Conservation (phyloP, 805 yeast species). For the Komagataella populi region DNA sequence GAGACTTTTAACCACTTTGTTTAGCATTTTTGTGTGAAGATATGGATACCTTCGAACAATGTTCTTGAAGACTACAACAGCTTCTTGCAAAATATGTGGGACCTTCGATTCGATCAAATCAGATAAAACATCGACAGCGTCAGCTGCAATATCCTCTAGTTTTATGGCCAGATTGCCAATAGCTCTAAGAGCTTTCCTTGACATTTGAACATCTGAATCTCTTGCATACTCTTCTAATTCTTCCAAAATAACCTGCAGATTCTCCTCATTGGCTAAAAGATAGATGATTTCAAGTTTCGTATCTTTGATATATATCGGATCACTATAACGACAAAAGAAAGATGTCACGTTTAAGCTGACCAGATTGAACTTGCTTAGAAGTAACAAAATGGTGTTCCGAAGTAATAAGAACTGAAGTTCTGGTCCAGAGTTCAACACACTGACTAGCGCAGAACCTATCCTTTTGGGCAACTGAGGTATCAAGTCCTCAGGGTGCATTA, state of each 20-base stretch:
- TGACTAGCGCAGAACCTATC: conserved; percentile 54
- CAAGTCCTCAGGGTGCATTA: conserved; percentile 37
- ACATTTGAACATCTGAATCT: conserved; percentile 77
- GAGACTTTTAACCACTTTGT: conserved; percentile 26
- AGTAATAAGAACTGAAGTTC: conserved; percentile 77
- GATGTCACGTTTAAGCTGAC: conserved; percentile 55
- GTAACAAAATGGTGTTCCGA: conserved; percentile 64
- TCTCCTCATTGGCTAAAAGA: conserved; percentile 54
- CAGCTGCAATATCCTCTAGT: conserved; percentile 42
- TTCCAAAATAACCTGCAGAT: conserved; percentile 45
- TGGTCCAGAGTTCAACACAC: conserved; percentile 60
- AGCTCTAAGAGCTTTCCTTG: conserved; percentile 77
- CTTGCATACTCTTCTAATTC: conserved; percentile 82
- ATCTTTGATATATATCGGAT: conserved; percentile 79
- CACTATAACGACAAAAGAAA: conserved; percentile 75
- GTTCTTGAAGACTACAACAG: conserved; percentile 61
- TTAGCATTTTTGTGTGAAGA: conserved; percentile 28
- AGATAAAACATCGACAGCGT: conserved; percentile 49
- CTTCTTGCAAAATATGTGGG: conserved; percentile 69
- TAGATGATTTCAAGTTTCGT: conserved; percentile 83
- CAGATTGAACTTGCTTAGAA: conserved; percentile 52
- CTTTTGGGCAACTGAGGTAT: conserved; percentile 41
- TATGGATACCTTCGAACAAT: conserved; percentile 67
- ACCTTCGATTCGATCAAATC: conserved; percentile 52
- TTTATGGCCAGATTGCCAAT: conserved; percentile 83